Evolutionary conservation across 805 yeast genomes (phyloP), one percentile per base, ranked within the genome.

Genomic region (Deakozyma indianensis): DNA sequence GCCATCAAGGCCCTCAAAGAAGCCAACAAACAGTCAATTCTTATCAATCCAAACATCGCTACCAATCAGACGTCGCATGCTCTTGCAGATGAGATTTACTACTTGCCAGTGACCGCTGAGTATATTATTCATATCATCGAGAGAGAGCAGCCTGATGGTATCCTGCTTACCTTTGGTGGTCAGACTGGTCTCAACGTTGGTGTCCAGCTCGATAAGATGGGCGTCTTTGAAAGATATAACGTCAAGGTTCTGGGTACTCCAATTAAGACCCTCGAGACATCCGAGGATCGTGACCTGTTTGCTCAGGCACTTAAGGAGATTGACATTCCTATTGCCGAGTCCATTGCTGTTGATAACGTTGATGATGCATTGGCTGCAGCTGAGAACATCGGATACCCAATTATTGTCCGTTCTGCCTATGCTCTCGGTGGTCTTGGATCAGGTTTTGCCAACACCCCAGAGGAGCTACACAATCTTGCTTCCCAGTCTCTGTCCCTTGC

Each of bases 401-500:
- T 90, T 53, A 90, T 90, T 67, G 90, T 88, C 41, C 83, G 98
- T 71, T 95, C 97, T 51, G 98, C 98, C 25, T 90, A 74, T 58
- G 97, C 98, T 20, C 72, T 90, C 46, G 98, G 98, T 67, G 98
- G 98, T 64, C 74, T 90, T 51, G 98, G 98, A 52, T 88, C 96
- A 23, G 98, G 98, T 56, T 90, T 90, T 62, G 97, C 97, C 47
- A 83, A 84, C 54, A 83, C 86, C 62, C 86, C 84, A 60, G 65
- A 74, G 52, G 88, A 90, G 68, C 75, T 90, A 58, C 73, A 81
- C 47, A 88, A 77, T 41, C 73, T 90, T 54, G 87, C 96, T 71
- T 77, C 78, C 60, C 80, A 83, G 62, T 96, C 97, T 0, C 87
- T 90, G 64, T 95, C 97, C 44, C 77, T 94, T 23, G 82, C 95